phyloP scores from a whole-genome alignment of 2,329 filamentous ascomycete species.

The Xylariales sp. region DNA sequence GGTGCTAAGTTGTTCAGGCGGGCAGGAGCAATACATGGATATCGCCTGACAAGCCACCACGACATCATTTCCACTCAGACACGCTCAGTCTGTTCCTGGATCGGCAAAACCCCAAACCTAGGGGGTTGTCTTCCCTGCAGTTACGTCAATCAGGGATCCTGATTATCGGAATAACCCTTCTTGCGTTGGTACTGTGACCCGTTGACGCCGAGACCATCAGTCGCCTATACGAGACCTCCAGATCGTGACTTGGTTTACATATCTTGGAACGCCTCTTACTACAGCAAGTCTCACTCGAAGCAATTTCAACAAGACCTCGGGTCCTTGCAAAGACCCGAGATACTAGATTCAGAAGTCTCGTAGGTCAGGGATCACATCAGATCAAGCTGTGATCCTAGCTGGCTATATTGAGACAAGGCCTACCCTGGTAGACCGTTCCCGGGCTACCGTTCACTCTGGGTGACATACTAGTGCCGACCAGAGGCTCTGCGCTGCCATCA shows the following conservation, averaged over 20 bases:
- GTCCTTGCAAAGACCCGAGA: slow-evolving; percentile 1
- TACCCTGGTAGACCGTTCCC: slow-evolving; percentile 6
- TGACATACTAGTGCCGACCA: not conserved
- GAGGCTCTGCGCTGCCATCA: not conserved
- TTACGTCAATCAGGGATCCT: slow-evolving; percentile 2
- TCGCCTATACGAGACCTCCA: not conserved
- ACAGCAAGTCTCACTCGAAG: too few relatives aligned
- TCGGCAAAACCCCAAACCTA: slow-evolving; percentile 5
- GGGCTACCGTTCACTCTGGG: slow-evolving; percentile 1
- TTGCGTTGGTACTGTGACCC: not conserved
- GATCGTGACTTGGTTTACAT: slow-evolving; percentile 6
- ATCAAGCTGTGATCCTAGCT: slow-evolving; percentile 1
- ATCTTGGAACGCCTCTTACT: too few relatives aligned
- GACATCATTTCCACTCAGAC: slow-evolving; percentile 2
- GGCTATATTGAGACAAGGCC: not conserved
- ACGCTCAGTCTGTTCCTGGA: slow-evolving; percentile 8
- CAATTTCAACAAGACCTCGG: slow-evolving; percentile 1
- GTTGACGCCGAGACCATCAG: slow-evolving; percentile 2
- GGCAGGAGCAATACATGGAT: not conserved
- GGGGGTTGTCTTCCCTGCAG: slow-evolving; percentile 6
- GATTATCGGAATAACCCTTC: slow-evolving; percentile 5
- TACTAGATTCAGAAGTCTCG: not conserved
- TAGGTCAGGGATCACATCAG: not conserved
- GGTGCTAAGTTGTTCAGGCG: not conserved
- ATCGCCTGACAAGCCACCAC: not conserved